A percentile compares a stretch with the other conserved stretches of the same genome.
Conservation (phyloP, 1,139 yeast genomes). For the Schizosaccharomyces versatilis region DNA sequence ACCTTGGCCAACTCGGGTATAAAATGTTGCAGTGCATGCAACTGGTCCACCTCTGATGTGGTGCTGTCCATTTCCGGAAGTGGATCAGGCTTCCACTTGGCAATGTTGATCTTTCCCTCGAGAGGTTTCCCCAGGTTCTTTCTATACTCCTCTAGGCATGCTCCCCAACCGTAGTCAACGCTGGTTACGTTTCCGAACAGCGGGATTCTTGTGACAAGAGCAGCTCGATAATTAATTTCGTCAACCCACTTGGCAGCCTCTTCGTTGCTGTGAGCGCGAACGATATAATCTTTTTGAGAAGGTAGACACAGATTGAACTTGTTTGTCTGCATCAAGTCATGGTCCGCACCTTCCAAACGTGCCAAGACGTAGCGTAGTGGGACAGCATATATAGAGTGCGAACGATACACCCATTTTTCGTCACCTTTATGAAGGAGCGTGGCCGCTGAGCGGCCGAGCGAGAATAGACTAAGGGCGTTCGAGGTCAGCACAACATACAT, state of each 20-base stretch:
- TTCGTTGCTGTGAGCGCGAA: conserved; percentile 38
- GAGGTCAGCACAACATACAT: too few species aligned
- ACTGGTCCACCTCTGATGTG: background rate
- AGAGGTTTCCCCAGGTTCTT: background rate
- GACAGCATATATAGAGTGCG: too few species aligned
- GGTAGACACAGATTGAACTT: background rate
- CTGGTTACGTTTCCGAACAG: conserved; percentile 40
- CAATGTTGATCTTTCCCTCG: background rate
- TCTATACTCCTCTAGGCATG: conserved; percentile 3
- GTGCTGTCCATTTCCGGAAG: background rate
- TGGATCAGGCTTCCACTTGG: background rate
- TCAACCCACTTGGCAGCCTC: conserved; percentile 52
- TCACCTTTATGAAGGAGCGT: too few species aligned
- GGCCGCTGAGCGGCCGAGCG: too few species aligned
- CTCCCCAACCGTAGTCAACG: conserved; percentile 64
- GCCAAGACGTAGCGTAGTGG: too few species aligned
- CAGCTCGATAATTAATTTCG: conserved; percentile 79
- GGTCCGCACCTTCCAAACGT: too few species aligned
- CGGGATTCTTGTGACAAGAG: conserved; percentile 62
- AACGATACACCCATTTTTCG: too few species aligned
- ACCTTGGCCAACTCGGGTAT: background rate
- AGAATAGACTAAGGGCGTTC: too few species aligned
- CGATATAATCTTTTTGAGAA: conserved; percentile 13
- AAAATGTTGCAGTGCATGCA: background rate
- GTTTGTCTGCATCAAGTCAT: too few species aligned